Base-by-base conservation (phyloP, 2,329 filamentous ascomycete genomes). In the Blumeria hordei region DNA sequence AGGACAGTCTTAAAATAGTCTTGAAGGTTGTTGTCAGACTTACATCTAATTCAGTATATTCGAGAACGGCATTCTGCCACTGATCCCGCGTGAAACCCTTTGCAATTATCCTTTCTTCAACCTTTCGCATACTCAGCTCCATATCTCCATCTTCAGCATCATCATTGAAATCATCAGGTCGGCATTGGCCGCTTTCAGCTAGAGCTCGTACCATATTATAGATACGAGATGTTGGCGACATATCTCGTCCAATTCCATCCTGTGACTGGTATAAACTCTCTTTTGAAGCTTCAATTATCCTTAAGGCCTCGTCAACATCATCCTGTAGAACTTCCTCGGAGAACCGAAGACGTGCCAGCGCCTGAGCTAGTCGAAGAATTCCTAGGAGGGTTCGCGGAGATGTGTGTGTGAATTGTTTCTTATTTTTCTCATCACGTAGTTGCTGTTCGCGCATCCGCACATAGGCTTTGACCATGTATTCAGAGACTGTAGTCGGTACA, bases 1-100 rank as follows among this genome's bases (percentile, higher is more conserved):
- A 52, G 47, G 14, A 43, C 11, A 50, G 33, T 12, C 4, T n/a
- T 32, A 44, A 33, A 32, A 8, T 41, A 33, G 53, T 28, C 47
- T 16, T 1, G 7, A 33, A n/a, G 28, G 28, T 14, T 14, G 4
- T 11, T 11, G 5, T 51, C 11, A 14, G 33, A 52, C 49, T 9
- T 73, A 96, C 92, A 72, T 94, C 85, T 58, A 94, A 71, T 60
- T 77, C 73, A 2, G 85, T 81, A 69, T 98, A 96, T 71, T 94
- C 90, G 59, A 94, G 83, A 65, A 98, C 74, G 18, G 88, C 83
- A 61, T 77, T 77, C 64, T 85, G 75, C 71, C 94, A 88, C 68
- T 98, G 88, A 68, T 96, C 87, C 60, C 88, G 83, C 0, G 90
- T 98, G 68, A 95, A 98, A 2, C 92, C 92, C 75, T 94, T 95